A percentile compares a stretch with the other conserved stretches of the same genome.
Evolutionary conservation across 2,329 filamentous ascomycete species (phyloP).

Genomic region (Aspergillus bombycis): DNA sequence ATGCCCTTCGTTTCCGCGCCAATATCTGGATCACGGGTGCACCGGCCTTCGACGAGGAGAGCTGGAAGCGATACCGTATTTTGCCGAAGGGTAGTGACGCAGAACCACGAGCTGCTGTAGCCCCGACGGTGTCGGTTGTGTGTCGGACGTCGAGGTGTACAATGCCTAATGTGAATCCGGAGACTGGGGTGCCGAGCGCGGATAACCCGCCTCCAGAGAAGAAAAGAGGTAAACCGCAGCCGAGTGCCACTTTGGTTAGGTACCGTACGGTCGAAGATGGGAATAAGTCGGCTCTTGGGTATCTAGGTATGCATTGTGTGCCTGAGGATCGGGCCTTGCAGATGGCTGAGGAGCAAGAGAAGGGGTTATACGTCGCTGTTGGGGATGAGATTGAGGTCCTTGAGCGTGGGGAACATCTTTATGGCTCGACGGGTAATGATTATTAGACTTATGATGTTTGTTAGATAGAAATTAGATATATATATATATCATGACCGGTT

Average conservation of each 20-base stretch:
- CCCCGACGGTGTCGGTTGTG: slow-evolving; percentile 22
- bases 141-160: slow-evolving; percentile 29
- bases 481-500: neutral
- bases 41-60: slow-evolving; percentile 25
- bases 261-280: slow-evolving; percentile 23
- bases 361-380: slow-evolving; percentile 22
- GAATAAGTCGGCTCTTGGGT: slow-evolving; percentile 24
- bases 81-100: slow-evolving; percentile 3
- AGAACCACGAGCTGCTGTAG: slow-evolving; percentile 13
- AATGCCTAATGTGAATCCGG: slow-evolving; percentile 26
- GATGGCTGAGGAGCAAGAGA: slow-evolving; percentile 12
- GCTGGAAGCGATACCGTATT: slow-evolving; percentile 25
- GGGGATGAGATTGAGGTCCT: slow-evolving; percentile 26
- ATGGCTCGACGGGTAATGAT: slow-evolving; percentile 24
- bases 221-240: slow-evolving; percentile 25
- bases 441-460: slow-evolving; percentile 13
- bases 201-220: slow-evolving; percentile 20
- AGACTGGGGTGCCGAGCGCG: slow-evolving; percentile 21
- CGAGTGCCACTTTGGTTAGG: slow-evolving; percentile 24
- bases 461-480: neutral
- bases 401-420: slow-evolving; percentile 24
- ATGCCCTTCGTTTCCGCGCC: slow-evolving; percentile 26
- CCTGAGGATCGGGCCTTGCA: slow-evolving; percentile 23
- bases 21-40: slow-evolving; percentile 24
- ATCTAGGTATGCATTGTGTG: slow-evolving; percentile 29